Evolutionary conservation across 495 filamentous ascomycete genomes (phyloP).

Genomic region (Astrocystis sublimbata): DNA sequence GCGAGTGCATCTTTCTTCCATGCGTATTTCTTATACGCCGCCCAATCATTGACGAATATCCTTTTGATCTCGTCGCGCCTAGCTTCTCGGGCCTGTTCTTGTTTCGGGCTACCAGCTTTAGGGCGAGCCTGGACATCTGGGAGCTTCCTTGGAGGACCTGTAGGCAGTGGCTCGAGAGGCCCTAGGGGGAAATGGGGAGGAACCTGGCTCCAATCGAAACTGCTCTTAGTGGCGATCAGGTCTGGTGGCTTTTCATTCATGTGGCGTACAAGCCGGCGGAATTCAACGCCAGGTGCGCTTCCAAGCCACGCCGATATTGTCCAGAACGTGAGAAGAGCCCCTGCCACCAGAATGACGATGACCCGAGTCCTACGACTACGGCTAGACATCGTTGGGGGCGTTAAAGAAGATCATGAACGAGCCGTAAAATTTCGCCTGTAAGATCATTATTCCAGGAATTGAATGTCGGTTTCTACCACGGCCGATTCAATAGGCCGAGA

Average conservation of each 20-base stretch:
- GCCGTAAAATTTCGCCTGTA: background rate
- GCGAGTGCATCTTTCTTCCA: slow-evolving; percentile 79
- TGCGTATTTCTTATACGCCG: slow-evolving; percentile 71
- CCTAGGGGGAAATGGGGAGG: slow-evolving; percentile 59
- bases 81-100: slow-evolving; percentile 55
- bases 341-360: slow-evolving; percentile 14
- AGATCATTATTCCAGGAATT: background rate
- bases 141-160: slow-evolving; percentile 43
- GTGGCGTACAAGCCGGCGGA: slow-evolving; percentile 24
- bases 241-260: slow-evolving; percentile 32
- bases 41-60: slow-evolving; percentile 72
- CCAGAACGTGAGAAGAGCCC: slow-evolving; percentile 26
- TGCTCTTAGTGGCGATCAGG: slow-evolving; percentile 14
- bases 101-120: slow-evolving; percentile 53
- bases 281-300: slow-evolving; percentile 23
- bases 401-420: background rate
- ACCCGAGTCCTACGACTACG: background rate
- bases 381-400: background rate
- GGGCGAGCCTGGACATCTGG: slow-evolving; percentile 72
- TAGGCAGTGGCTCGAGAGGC: slow-evolving; percentile 62
- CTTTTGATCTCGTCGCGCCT: slow-evolving; percentile 63
- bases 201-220: slow-evolving; percentile 60
- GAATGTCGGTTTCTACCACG: background rate
- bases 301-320: slow-evolving; percentile 18
- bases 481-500: background rate